Conservation (phyloP, 805 yeast genomes). For the Dipodascus geniculatus region DNA sequence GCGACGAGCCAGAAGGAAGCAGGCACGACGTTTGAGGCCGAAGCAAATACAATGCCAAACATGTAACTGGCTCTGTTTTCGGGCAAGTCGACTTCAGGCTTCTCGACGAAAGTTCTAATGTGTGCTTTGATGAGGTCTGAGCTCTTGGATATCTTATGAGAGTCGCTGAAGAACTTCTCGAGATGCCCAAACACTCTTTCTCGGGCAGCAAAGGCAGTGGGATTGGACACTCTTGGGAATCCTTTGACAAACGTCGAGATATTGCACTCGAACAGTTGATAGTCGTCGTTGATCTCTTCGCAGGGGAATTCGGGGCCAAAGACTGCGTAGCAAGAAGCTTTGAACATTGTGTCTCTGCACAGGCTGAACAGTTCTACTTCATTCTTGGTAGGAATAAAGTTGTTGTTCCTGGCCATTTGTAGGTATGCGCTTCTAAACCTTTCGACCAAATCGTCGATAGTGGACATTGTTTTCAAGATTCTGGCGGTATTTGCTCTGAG, state of each 20-base stretch:
- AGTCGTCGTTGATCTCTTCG: background rate
- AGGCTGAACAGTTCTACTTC: background rate
- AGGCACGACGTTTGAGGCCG: background rate
- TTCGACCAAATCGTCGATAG: background rate
- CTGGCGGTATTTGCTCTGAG: background rate
- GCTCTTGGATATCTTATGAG: background rate
- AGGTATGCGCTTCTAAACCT: background rate
- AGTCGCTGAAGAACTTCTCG: background rate
- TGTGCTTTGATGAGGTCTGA: background rate
- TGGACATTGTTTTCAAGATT: background rate
- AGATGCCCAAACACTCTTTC: background rate
- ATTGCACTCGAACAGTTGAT: background rate
- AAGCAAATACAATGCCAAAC: background rate
- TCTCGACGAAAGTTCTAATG: background rate
- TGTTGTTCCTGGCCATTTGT: background rate
- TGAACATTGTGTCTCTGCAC: background rate
- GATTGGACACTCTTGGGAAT: background rate
- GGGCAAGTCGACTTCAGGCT: background rate
- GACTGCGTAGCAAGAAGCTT: background rate
- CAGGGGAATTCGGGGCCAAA: background rate
- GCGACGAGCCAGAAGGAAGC: background rate
- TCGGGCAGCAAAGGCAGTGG: background rate
- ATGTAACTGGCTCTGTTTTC: background rate
- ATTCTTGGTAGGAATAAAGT: background rate
- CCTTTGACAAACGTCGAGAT: background rate